These are phyloP conservation scores for Raphanus sativus DNA, from an alignment of 345 rosid genomes.

Conservation along the genomic window DNA sequence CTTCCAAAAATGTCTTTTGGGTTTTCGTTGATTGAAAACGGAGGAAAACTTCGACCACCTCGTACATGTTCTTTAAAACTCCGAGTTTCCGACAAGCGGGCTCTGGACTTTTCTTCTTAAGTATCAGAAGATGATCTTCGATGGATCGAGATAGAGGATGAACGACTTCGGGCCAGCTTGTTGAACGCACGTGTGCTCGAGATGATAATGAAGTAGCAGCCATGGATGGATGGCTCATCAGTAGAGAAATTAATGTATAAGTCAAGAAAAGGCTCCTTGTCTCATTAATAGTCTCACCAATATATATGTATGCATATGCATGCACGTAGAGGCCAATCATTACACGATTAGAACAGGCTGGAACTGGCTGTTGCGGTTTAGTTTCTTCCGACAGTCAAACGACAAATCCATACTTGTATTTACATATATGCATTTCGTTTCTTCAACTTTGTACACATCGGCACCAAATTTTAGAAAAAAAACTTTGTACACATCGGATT, in stretches of 20 bases:
- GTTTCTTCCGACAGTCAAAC: slow-evolving; percentile 30
- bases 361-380: slow-evolving; percentile 20
- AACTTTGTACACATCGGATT: background rate
- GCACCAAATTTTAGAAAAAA: too few species aligned
- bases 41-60: slow-evolving; percentile 17
- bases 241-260: background rate
- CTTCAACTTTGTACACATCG: background rate
- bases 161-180: slow-evolving; percentile 40
- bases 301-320: slow-evolving; percentile 9
- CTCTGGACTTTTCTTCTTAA: slow-evolving; percentile 33
- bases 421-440: slow-evolving; percentile 2
- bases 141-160: slow-evolving; percentile 42
- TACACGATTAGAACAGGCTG: slow-evolving; percentile 32
- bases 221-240: slow-evolving; percentile 20
- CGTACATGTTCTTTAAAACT: slow-evolving; percentile 41
- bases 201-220: slow-evolving; percentile 10
- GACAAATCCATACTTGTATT: slow-evolving; percentile 23
- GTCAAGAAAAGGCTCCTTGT: background rate
- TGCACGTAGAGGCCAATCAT: slow-evolving; percentile 25
- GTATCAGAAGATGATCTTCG: slow-evolving; percentile 34
- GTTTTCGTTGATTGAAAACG: slow-evolving; percentile 30
- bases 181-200: slow-evolving; percentile 41
- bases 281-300: slow-evolving; percentile 8
- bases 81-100: slow-evolving; percentile 29
- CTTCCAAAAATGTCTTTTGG: slow-evolving; percentile 37